Conservation (phyloP, 306 rosid species). For the Medicago ruthenica region DNA sequence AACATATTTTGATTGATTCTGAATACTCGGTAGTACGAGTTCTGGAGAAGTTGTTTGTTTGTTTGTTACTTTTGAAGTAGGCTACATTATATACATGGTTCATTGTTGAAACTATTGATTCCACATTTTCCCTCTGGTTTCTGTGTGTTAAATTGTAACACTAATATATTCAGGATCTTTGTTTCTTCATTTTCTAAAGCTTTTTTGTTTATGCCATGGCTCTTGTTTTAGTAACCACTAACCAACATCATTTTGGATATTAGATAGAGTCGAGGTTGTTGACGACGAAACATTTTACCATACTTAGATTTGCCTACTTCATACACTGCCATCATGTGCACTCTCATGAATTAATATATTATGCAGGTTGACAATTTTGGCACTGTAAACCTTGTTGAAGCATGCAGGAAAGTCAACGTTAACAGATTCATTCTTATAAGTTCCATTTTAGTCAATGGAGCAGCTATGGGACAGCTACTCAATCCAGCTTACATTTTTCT, state of each 20-base stretch:
- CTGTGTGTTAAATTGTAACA: neutral
- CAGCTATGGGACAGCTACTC: constrained; percentile 91
- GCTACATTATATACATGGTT: constrained; percentile 4
- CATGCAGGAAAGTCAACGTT: constrained; percentile 77
- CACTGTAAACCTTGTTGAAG: constrained; percentile 90
- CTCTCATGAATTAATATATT: constrained; percentile 4
- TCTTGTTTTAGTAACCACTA: constrained; percentile 15
- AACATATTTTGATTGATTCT: constrained; percentile 11
- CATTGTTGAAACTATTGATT: constrained; percentile 4
- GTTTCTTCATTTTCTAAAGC: constrained; percentile 28
- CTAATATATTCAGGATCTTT: constrained; percentile 8
- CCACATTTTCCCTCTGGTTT: neutral
- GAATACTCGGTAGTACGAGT: constrained; percentile 2
- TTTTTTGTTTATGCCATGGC: constrained; percentile 8
- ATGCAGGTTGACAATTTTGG: constrained; percentile 93
- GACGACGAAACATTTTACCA: constrained; percentile 34
- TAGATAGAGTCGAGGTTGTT: constrained; percentile 24
- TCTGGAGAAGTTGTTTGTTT: constrained; percentile 19
- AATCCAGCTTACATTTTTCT: constrained; percentile 94
- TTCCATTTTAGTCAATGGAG: constrained; percentile 96
- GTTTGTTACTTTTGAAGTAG: constrained; percentile 5
- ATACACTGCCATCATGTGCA: neutral
- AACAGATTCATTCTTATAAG: constrained; percentile 88
- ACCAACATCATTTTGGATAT: constrained; percentile 18
- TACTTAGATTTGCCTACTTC: constrained; percentile 8